Evolutionary conservation across 768 basidiomycete genomes (phyloP).

Genomic region (Agrocybe pediades): DNA sequence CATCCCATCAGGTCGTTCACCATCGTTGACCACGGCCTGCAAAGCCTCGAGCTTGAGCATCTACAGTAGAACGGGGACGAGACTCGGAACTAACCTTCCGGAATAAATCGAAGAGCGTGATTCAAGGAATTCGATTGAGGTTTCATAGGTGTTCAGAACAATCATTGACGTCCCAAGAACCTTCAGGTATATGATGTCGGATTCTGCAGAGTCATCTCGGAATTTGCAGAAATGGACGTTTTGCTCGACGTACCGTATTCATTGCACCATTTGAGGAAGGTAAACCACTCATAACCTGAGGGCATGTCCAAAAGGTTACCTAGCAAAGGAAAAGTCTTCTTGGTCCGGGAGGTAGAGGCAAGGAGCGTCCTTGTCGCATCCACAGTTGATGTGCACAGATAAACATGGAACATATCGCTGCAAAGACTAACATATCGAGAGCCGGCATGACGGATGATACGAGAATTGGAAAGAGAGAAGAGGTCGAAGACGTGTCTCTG

Average conservation of each 20-base stretch:
- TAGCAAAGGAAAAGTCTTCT: constrained; percentile 22
- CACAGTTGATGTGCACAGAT: neutral
- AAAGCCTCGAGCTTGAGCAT: neutral
- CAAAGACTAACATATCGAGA: neutral
- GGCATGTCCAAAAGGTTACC: constrained; percentile 24
- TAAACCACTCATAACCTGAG: constrained; percentile 19
- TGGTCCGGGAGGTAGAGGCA: constrained; percentile 25
- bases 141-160: constrained; percentile 38
- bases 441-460: neutral
- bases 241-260: constrained; percentile 13
- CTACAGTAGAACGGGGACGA: neutral
- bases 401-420: neutral
- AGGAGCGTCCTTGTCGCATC: neutral
- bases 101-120: constrained; percentile 36
- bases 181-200: constrained; percentile 30
- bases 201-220: constrained; percentile 19
- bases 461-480: neutral
- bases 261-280: constrained; percentile 23
- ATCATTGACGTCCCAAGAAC: constrained; percentile 25
- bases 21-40: constrained; percentile 21
- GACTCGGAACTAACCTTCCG: constrained; percentile 11
- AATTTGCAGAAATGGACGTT: neutral
- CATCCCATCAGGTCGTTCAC: constrained; percentile 26
- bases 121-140: constrained; percentile 43
- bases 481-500: too few species aligned